These are phyloP conservation scores for Sporothrix luriei DNA, from an alignment of 2,329 filamentous ascomycete species.

Conservation along the genomic window DNA sequence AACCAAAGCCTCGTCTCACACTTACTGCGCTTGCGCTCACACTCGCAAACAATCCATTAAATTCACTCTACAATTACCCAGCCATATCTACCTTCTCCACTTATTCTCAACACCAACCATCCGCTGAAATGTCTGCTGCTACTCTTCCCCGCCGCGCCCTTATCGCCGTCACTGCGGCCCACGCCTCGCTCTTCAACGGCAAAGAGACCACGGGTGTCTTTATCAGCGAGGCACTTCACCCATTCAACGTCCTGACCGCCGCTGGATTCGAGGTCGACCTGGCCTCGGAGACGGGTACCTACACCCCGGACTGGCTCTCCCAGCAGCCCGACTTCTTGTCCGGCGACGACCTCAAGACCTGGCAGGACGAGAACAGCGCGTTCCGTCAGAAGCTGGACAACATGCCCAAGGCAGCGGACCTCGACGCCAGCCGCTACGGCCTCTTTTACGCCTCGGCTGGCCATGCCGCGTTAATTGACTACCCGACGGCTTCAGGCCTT, in stretches of 20 bases:
- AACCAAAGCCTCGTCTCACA: not conserved
- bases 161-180: conserved; percentile 49
- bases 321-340: conserved; percentile 48
- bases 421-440: conserved; percentile 44
- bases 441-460: conserved; percentile 50
- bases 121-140: conserved; percentile 38
- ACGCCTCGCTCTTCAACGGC: conserved; percentile 46
- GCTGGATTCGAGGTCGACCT: conserved; percentile 54
- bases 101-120: not conserved
- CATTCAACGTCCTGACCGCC: conserved; percentile 49
- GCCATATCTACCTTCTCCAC: not conserved
- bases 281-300: conserved; percentile 50
- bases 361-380: conserved; percentile 50
- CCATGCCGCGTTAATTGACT: conserved; percentile 52
- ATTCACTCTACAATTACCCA: not conserved
- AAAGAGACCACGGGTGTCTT: conserved; percentile 50
- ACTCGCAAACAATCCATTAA: not conserved
- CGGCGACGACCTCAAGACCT: conserved; percentile 46
- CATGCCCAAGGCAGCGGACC: conserved; percentile 44
- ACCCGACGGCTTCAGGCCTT: conserved; percentile 47
- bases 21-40: not conserved
- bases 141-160: conserved; percentile 45
- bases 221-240: conserved; percentile 53
- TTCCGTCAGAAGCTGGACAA: conserved; percentile 52
- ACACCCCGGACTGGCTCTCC: conserved; percentile 50